These are phyloP conservation scores for Globisporangium echinulatum DNA, from an alignment of 352 stramenopile genomes.

Conservation along the genomic window DNA sequence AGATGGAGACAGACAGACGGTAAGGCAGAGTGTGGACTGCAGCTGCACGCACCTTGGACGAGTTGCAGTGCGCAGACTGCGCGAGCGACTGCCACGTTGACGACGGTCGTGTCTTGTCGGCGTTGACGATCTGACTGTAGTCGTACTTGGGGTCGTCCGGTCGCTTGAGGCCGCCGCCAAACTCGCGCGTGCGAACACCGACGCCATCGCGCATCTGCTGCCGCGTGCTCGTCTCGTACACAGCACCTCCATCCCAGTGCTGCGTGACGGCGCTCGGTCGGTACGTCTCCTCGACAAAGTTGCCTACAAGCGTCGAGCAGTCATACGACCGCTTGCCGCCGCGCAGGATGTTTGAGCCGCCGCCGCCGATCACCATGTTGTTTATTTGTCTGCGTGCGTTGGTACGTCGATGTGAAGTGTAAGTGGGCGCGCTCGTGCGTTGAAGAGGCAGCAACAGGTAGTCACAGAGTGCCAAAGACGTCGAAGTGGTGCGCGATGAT, in stretches of 20 bases:
- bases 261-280: conserved; percentile 41
- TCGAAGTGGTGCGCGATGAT: too few species aligned
- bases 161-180: conserved; percentile 42
- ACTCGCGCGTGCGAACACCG: conserved; percentile 22
- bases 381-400: neutral
- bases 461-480: too few species aligned
- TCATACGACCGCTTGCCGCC: conserved; percentile 72
- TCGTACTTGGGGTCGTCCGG: conserved; percentile 57
- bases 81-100: conserved; percentile 53
- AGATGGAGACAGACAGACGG: too few species aligned
- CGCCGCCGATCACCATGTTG: conserved; percentile 32
- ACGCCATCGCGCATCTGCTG: conserved; percentile 53
- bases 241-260: conserved; percentile 31
- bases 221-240: conserved; percentile 50
- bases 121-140: conserved; percentile 54
- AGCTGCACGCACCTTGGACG: conserved; percentile 19
- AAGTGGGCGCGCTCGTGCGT: neutral
- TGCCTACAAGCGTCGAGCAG: conserved; percentile 74
- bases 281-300: conserved; percentile 79
- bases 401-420: too few species aligned
- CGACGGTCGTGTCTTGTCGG: conserved; percentile 46
- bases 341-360: conserved; percentile 76
- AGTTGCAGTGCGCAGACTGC: conserved; percentile 52
- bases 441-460: neutral
- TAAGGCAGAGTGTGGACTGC: too few species aligned